These are phyloP conservation scores for Miscanthus sacchariflorus DNA, from an alignment of 202 grass and related monocot genomes.

Conservation along the genomic window DNA sequence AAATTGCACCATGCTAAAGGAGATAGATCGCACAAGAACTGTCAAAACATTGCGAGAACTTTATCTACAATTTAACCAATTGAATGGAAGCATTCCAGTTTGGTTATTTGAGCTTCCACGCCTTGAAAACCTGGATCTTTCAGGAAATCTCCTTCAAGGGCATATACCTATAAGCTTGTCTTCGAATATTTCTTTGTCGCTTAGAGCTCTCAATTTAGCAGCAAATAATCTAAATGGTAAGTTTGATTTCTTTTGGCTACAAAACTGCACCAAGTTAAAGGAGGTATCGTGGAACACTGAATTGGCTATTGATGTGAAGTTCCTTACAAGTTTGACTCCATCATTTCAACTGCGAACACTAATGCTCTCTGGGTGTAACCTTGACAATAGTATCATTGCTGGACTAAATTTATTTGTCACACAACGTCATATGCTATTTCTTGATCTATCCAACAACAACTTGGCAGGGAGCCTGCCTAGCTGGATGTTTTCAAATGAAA, in stretches of 20 bases:
- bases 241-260: constrained; percentile 7
- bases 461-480: constrained; percentile 22
- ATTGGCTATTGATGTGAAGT: constrained; percentile 9
- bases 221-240: not conserved
- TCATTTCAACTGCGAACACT: constrained; percentile 27
- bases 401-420: constrained; percentile 34
- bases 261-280: not conserved
- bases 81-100: constrained; percentile 1
- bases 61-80: not conserved
- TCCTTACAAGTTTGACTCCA: not conserved
- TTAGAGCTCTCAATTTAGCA: not conserved
- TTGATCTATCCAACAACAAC: constrained; percentile 51
- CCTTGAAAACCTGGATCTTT: constrained; percentile 23
- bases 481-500: constrained; percentile 29
- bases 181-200: not conserved
- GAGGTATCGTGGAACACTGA: too few species aligned
- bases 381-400: constrained; percentile 8
- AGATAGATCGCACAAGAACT: too few species aligned
- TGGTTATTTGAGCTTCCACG: constrained; percentile 8
- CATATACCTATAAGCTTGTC: not conserved
- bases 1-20: too few species aligned
- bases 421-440: not conserved
- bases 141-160: constrained; percentile 6
- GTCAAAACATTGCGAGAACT: not conserved
- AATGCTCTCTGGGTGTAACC: constrained; percentile 33